Conservation (phyloP, 805 yeast species). For the Citeromyces nyonsensis region DNA sequence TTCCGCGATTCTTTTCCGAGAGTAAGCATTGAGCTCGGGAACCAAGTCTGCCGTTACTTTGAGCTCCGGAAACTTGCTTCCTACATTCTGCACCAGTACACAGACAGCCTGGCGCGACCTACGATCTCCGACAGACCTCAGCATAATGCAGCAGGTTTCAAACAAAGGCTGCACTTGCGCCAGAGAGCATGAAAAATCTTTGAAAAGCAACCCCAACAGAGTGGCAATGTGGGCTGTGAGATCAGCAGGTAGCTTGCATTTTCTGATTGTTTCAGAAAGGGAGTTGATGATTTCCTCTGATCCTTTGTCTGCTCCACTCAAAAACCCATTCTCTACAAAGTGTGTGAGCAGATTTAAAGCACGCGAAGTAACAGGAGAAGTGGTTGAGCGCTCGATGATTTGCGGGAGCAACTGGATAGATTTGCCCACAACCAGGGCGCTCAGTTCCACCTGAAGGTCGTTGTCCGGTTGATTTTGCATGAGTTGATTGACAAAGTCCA, state of each 20-base stretch:
- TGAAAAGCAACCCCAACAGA: neutral
- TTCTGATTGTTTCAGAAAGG: conserved; percentile 7
- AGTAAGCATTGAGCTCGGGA: conserved; percentile 54
- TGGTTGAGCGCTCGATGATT: conserved; percentile 23
- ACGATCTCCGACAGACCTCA: conserved; percentile 40
- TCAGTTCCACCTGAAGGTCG: conserved; percentile 26
- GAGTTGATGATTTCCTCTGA: conserved; percentile 21
- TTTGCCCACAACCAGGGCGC: conserved; percentile 42
- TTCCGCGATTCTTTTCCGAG: conserved; percentile 45
- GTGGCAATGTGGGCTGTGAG: neutral
- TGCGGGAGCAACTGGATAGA: conserved; percentile 35
- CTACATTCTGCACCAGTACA: conserved; percentile 43
- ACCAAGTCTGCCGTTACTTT: conserved; percentile 34
- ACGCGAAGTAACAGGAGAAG: conserved; percentile 30
- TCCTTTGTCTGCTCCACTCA: conserved; percentile 29
- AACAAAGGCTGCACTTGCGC: conserved; percentile 13
- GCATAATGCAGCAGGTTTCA: conserved; percentile 35
- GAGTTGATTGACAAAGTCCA: conserved; percentile 36
- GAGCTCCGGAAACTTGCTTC: conserved; percentile 28
- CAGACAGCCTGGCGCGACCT: conserved; percentile 49
- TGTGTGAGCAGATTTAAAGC: conserved; percentile 34
- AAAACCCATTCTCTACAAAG: conserved; percentile 41
- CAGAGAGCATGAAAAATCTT: neutral
- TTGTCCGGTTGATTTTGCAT: conserved; percentile 23
- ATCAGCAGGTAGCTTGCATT: neutral